Evolutionary conservation across 192 early-diverging fungal species (phyloP).

Genomic region (Linderina pennispora): DNA sequence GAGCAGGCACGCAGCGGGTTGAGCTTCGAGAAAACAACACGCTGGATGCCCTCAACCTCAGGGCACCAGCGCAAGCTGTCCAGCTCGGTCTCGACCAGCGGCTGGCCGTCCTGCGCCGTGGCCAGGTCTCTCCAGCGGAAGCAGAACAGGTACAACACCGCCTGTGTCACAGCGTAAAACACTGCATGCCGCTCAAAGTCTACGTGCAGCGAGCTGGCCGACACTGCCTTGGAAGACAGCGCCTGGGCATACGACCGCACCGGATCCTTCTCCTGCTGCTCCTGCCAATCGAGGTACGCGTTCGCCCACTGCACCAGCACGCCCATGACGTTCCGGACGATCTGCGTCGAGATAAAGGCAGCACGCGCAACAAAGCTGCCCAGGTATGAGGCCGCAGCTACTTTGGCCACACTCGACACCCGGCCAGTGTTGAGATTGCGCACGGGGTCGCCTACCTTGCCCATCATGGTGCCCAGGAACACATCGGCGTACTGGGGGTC

Average conservation of each 20-base stretch:
- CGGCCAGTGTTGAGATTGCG: constrained; percentile 41
- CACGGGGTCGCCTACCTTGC: constrained; percentile 43
- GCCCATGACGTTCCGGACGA: constrained; percentile 62
- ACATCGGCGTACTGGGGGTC: constrained; percentile 64
- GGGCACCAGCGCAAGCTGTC: constrained; percentile 51
- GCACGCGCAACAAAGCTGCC: constrained; percentile 86
- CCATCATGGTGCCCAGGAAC: constrained; percentile 72
- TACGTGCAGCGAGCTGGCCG: constrained; percentile 1
- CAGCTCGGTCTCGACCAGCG: constrained; percentile 24
- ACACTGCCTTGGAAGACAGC: not conserved
- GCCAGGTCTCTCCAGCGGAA: constrained; percentile 88
- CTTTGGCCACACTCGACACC: constrained; percentile 58
- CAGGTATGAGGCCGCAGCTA: constrained; percentile 78
- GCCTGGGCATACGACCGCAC: constrained; percentile 1
- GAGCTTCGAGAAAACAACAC: constrained; percentile 69
- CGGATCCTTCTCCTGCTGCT: constrained; percentile 30
- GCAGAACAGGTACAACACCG: constrained; percentile 90
- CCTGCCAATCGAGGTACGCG: constrained; percentile 62
- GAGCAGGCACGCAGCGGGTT: constrained; percentile 76
- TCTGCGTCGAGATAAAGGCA: constrained; percentile 57
- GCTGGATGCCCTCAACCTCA: constrained; percentile 62
- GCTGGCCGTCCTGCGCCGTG: constrained; percentile 18
- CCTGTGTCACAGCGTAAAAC: constrained; percentile 85
- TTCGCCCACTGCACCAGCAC: constrained; percentile 63
- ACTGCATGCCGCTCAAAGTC: constrained; percentile 65